A percentile compares a stretch with the other conserved stretches of the same genome.
Conservation (phyloP, 208 protist species). For the Naegleria fowleri region DNA sequence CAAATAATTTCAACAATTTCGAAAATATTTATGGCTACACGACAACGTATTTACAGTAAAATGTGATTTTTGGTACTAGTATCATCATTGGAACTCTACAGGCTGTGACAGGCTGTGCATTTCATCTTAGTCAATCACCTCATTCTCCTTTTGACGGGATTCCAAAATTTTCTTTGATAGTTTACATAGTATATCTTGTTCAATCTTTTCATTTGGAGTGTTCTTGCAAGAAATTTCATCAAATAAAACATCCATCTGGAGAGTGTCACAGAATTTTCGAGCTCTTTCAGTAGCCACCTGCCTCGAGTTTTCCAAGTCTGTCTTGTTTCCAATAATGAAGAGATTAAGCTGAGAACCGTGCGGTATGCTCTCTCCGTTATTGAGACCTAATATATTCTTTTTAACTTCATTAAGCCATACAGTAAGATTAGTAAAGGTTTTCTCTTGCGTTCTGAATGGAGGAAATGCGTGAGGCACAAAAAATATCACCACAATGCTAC, state of each 20-base stretch:
- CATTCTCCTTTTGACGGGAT: background rate
- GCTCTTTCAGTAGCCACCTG: background rate
- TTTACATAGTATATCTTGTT: background rate
- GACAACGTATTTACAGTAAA: too few relatives aligned
- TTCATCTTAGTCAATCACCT: too few relatives aligned
- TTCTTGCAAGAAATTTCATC: conserved; percentile 1
- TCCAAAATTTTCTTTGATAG: background rate
- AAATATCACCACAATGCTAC: conserved; percentile 28
- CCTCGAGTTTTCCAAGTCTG: background rate
- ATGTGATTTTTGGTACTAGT: too few relatives aligned
- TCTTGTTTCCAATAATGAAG: conserved; percentile 8
- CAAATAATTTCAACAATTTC: too few relatives aligned
- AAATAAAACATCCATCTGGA: background rate
- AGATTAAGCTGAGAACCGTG: background rate
- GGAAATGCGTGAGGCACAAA: background rate
- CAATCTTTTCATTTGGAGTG: background rate
- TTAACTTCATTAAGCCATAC: conserved; percentile 8
- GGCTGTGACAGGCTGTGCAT: too few relatives aligned
- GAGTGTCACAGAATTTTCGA: background rate
- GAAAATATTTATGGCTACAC: too few relatives aligned
- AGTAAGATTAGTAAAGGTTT: background rate
- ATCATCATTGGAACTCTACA: too few relatives aligned
- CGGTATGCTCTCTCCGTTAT: background rate
- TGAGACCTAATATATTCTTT: background rate
- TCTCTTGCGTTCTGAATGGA: background rate